phyloP scores from a whole-genome alignment of 1,284 basidiomycete genomes.

The Kalmanozyma brasiliensis region DNA sequence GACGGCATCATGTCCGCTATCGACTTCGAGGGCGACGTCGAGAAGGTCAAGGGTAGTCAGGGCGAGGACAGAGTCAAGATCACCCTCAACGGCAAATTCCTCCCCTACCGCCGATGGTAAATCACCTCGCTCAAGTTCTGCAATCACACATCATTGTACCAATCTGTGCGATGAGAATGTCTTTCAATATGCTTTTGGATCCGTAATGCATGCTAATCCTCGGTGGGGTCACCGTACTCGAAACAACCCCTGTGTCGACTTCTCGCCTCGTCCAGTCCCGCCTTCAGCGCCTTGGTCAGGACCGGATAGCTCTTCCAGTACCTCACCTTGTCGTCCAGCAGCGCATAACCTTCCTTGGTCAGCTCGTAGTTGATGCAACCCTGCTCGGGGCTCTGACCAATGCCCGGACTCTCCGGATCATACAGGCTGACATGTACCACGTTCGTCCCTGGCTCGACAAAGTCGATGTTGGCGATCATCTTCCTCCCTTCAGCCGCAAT shows the following conservation, averaged over 20 bases:
- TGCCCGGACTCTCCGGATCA: slow-evolving; percentile 50
- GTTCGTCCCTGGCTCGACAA: slow-evolving; percentile 41
- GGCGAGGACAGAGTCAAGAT: slow-evolving; percentile 62
- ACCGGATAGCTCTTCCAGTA: slow-evolving; percentile 53
- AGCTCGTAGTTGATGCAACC: slow-evolving; percentile 59
- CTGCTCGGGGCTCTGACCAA: slow-evolving; percentile 41
- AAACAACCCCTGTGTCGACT: slow-evolving; percentile 52
- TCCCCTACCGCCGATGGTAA: slow-evolving; percentile 57
- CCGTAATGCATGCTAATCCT: slow-evolving; percentile 20
- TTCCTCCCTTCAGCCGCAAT: slow-evolving; percentile 56
- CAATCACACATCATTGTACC: no score
- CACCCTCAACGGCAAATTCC: slow-evolving; percentile 62
- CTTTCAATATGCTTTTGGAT: background rate
- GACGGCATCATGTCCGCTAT: slow-evolving; percentile 64
- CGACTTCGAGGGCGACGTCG: slow-evolving; percentile 62
- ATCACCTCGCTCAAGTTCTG: background rate
- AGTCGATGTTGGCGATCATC: slow-evolving; percentile 64
- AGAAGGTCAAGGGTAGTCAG: slow-evolving; percentile 51
- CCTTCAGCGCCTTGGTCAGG: slow-evolving; percentile 40
- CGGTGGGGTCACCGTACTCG: slow-evolving; percentile 57
- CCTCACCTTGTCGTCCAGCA: slow-evolving; percentile 49
- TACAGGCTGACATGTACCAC: slow-evolving; percentile 54
- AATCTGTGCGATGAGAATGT: no score
- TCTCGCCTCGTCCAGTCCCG: slow-evolving; percentile 50
- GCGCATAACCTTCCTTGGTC: slow-evolving; percentile 49